Evolutionary conservation across 106 monocot species (phyloP).

Genomic region (Apostasia ramifera): DNA sequence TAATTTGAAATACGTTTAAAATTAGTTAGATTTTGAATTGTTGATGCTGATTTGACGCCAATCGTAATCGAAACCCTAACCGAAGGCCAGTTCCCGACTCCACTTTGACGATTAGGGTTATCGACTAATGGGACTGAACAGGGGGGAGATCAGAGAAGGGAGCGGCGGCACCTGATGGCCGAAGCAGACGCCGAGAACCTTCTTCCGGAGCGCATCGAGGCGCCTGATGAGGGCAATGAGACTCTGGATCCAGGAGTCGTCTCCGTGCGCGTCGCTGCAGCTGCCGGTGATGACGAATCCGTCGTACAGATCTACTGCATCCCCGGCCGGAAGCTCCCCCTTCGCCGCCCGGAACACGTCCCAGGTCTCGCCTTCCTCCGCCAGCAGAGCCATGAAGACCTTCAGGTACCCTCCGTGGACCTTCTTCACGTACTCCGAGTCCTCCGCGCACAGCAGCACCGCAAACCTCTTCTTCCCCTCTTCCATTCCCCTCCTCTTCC

Average conservation of each 20-base stretch:
- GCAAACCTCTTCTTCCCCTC: constrained; percentile 45
- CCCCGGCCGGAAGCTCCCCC: constrained; percentile 58
- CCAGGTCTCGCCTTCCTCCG: constrained; percentile 63
- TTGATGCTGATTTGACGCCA: no score
- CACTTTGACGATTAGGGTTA: no score
- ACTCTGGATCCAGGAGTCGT: constrained; percentile 62
- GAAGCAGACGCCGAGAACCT: constrained; percentile 82
- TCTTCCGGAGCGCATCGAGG: constrained; percentile 38
- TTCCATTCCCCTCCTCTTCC: constrained; percentile 2
- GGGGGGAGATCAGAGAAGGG: background rate
- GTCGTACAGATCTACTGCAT: constrained; percentile 31
- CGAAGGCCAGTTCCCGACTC: no score
- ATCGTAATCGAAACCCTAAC: no score
- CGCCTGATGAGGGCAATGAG: constrained; percentile 37
- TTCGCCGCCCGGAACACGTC: constrained; percentile 35
- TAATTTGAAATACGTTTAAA: no score
- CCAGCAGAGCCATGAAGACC: constrained; percentile 54
- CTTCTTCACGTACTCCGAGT: constrained; percentile 80
- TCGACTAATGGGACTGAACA: background rate
- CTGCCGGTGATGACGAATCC: constrained; percentile 86
- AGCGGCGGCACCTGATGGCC: constrained; percentile 69
- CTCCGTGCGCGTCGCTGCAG: constrained; percentile 76
- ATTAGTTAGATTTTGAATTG: no score
- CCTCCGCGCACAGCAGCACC: constrained; percentile 73
- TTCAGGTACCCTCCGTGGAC: constrained; percentile 69